Conservation (phyloP, 139 green algal genomes). For the Closterium sp. region DNA sequence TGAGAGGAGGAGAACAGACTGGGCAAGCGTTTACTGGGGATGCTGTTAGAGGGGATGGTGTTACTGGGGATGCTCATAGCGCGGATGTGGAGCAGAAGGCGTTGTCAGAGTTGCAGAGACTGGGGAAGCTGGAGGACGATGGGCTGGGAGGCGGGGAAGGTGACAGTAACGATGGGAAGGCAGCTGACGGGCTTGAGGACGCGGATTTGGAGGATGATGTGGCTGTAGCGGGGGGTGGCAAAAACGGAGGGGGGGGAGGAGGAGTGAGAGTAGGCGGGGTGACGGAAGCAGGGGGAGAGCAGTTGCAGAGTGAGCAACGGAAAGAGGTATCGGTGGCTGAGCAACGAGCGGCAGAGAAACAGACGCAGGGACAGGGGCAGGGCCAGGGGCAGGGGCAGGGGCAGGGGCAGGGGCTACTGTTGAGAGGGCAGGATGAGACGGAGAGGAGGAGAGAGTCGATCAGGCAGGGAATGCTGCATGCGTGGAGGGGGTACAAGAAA, state of each 20-base stretch:
- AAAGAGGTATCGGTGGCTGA: background rate
- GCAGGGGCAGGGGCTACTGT: background rate
- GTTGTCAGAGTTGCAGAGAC: background rate
- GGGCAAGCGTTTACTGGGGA: background rate
- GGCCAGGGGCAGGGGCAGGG: no score
- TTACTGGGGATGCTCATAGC: background rate
- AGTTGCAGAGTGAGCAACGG: background rate
- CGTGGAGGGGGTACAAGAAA: conserved; percentile 65
- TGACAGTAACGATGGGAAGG: background rate
- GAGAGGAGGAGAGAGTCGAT: conserved; percentile 38
- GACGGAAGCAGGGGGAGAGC: background rate
- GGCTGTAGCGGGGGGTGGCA: background rate
- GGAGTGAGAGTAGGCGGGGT: background rate
- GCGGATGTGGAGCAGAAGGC: background rate
- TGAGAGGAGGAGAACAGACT: background rate
- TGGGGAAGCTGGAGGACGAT: background rate
- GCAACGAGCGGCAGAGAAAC: background rate
- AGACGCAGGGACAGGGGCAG: background rate
- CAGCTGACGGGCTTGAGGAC: background rate
- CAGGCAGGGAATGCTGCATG: conserved; percentile 57
- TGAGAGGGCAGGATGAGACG: background rate
- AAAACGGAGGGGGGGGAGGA: background rate
- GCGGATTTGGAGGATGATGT: background rate
- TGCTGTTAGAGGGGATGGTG: background rate
- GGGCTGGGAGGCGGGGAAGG: background rate